A percentile compares a stretch with the other conserved stretches of the same genome.
Conservation (phyloP, 148 eudicot genomes). For the Heliosperma pusillum region DNA sequence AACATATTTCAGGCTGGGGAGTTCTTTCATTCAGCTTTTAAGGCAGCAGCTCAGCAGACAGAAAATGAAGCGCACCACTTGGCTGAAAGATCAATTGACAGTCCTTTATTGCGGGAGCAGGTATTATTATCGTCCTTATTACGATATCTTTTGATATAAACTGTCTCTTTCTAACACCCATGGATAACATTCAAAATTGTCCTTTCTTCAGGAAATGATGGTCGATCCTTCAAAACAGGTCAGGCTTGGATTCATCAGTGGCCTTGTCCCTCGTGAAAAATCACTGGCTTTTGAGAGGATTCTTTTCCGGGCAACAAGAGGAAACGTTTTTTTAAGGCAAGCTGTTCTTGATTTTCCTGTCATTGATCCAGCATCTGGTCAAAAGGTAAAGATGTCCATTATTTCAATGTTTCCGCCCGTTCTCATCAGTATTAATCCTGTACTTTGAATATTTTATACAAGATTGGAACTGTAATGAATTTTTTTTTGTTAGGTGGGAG, state of each 20-base stretch:
- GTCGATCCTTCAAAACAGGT: slow-evolving; percentile 63
- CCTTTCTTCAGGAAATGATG: slow-evolving; percentile 49
- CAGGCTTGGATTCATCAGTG: slow-evolving; percentile 69
- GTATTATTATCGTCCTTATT: slow-evolving; percentile 28
- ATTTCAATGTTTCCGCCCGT: not conserved
- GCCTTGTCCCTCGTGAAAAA: slow-evolving; percentile 74
- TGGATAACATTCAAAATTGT: not conserved
- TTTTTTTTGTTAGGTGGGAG: too few species aligned
- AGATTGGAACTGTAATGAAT: not conserved
- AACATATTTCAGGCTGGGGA: slow-evolving; percentile 58
- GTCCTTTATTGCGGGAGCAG: slow-evolving; percentile 74
- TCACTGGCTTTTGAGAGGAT: slow-evolving; percentile 82
- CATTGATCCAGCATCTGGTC: slow-evolving; percentile 64
- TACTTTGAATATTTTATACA: not conserved
- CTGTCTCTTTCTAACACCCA: not conserved
- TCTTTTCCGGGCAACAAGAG: slow-evolving; percentile 79
- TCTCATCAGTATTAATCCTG: not conserved
- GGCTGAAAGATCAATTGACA: slow-evolving; percentile 65
- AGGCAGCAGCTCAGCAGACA: slow-evolving; percentile 54
- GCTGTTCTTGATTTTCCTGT: slow-evolving; percentile 56
- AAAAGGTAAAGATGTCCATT: slow-evolving; percentile 43
- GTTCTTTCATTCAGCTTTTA: slow-evolving; percentile 63
- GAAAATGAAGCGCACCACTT: slow-evolving; percentile 37
- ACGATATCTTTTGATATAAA: not conserved
- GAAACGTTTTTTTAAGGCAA: slow-evolving; percentile 72